Evolutionary conservation across 371 early-diverging fungal genomes (phyloP).

Genomic region (Nematocida minor): DNA sequence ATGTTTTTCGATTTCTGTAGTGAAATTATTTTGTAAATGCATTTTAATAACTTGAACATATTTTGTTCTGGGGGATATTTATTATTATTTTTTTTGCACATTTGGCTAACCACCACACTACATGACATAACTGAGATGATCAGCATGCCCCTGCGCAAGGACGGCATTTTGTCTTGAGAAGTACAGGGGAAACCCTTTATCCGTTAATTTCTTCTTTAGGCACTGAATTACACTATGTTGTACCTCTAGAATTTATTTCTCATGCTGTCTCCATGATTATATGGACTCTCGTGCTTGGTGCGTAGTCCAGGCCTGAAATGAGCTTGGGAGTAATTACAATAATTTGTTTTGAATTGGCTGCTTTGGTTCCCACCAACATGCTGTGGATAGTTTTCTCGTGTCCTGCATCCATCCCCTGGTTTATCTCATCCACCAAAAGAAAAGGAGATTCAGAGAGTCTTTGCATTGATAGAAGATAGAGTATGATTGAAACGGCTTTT

Average conservation of each 20-base stretch:
- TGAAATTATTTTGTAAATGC: background rate
- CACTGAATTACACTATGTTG: too few relatives aligned
- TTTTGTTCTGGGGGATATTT: background rate
- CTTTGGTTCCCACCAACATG: constrained; percentile 66
- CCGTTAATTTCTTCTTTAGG: background rate
- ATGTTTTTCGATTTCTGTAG: too few relatives aligned
- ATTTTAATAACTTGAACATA: background rate
- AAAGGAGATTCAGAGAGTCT: constrained; percentile 78
- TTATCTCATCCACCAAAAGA: constrained; percentile 98
- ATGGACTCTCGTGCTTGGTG: constrained; percentile 75
- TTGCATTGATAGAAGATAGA: constrained; percentile 89
- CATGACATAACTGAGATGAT: constrained; percentile 54
- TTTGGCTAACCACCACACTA: background rate
- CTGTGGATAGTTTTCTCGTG: constrained; percentile 90
- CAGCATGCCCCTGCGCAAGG: constrained; percentile 57
- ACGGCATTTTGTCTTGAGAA: constrained; percentile 54
- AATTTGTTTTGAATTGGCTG: constrained; percentile 66
- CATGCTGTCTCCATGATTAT: constrained; percentile 19
- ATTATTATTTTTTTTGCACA: constrained; percentile 25
- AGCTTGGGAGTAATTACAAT: constrained; percentile 98
- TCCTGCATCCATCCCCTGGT: constrained; percentile 96
- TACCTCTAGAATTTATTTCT: background rate
- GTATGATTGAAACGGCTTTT: constrained; percentile 72
- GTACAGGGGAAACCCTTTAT: constrained; percentile 53
- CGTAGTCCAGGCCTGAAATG: constrained; percentile 82